These are phyloP conservation scores for Torrubiellomyces zombiae DNA, from an alignment of 2,329 filamentous ascomycete genomes.

Conservation along the genomic window DNA sequence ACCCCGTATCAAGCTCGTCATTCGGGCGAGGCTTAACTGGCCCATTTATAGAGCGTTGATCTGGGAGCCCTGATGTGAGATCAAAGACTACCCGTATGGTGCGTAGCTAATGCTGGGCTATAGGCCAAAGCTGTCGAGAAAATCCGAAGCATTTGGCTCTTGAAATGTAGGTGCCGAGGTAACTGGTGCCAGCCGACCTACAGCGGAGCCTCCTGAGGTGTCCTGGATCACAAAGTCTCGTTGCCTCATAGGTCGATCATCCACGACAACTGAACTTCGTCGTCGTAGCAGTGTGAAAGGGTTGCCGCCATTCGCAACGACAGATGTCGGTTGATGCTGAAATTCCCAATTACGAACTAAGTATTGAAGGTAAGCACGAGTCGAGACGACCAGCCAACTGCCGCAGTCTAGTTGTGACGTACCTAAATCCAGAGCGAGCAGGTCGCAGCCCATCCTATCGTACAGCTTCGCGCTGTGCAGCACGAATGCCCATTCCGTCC, in stretches of 20 bases:
- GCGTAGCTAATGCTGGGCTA: too few relatives aligned
- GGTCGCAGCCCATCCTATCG: constrained; percentile 82
- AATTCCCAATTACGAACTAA: constrained; percentile 71
- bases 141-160: constrained; percentile 76
- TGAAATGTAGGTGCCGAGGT: constrained; percentile 69
- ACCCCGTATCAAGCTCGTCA: too few relatives aligned
- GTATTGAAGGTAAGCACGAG: neutral
- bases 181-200: too few relatives aligned
- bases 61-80: too few relatives aligned
- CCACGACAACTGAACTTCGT: constrained; percentile 63
- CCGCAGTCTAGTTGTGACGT: constrained; percentile 13
- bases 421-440: constrained; percentile 75
- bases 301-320: constrained; percentile 35
- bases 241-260: constrained; percentile 42
- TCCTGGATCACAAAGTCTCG: constrained; percentile 21
- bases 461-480: constrained; percentile 73
- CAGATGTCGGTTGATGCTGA: constrained; percentile 27
- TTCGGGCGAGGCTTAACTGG: too few relatives aligned
- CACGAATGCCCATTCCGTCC: constrained; percentile 77
- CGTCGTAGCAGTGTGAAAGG: constrained; percentile 52
- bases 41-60: too few relatives aligned
- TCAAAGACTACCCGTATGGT: too few relatives aligned
- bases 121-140: constrained; percentile 90
- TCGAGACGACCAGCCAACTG: neutral
- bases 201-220: constrained; percentile 5